These are phyloP conservation scores for Theobroma cacao DNA, from an alignment of 345 rosid genomes.

Conservation along the genomic window DNA sequence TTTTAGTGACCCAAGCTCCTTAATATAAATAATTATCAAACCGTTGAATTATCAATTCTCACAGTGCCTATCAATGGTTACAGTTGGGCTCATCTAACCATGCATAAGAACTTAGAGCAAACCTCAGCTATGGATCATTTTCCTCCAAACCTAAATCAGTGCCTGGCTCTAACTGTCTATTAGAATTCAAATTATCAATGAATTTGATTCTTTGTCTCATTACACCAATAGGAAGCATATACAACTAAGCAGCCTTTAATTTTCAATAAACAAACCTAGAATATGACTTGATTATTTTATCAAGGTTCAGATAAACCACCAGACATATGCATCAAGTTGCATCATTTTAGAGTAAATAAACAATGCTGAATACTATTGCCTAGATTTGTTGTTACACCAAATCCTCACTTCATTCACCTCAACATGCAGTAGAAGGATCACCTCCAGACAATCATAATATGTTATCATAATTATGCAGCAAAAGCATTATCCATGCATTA, in stretches of 20 bases:
- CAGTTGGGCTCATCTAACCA: not conserved
- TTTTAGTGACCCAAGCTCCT: not conserved
- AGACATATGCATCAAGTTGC: not conserved
- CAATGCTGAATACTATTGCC: not conserved
- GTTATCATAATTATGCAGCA: not conserved
- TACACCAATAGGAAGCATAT: not conserved
- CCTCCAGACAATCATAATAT: not conserved
- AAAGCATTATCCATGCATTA: not conserved
- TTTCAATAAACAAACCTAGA: not conserved
- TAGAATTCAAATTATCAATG: not conserved
- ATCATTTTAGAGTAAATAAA: not conserved
- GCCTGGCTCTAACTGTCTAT: not conserved
- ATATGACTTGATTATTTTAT: not conserved
- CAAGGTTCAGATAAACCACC: not conserved
- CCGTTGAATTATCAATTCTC: not conserved
- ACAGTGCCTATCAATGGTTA: not conserved
- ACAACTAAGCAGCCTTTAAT: not conserved
- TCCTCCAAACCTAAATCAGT: not conserved
- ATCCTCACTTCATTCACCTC: not conserved
- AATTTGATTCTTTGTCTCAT: not conserved
- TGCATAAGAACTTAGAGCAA: not conserved
- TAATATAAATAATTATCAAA: not conserved
- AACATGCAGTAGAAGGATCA: not conserved
- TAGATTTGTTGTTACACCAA: not conserved
- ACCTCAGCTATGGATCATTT: not conserved